These are phyloP conservation scores for Debaryomyces sp. DNA, from an alignment of 1,139 yeast genomes.

Conservation along the genomic window DNA sequence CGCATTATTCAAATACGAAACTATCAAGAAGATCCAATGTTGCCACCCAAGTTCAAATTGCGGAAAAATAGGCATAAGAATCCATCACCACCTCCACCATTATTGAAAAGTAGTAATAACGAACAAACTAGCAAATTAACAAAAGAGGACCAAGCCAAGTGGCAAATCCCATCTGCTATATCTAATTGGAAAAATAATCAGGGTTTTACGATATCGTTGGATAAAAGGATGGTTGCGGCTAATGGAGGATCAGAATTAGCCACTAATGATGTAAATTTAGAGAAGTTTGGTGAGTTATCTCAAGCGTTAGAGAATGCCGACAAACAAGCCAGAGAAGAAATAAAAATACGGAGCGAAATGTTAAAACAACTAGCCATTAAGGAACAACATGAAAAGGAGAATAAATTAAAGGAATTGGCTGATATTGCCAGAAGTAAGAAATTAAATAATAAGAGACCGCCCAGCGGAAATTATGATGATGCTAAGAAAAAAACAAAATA, in stretches of 20 bases:
- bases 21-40: constrained; percentile 76
- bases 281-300: constrained; percentile 63
- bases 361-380: constrained; percentile 56
- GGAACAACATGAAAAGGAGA: constrained; percentile 63
- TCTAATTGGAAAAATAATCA: constrained; percentile 97
- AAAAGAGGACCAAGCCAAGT: constrained; percentile 73
- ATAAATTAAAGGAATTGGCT: constrained; percentile 59
- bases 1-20: constrained; percentile 34
- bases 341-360: constrained; percentile 59
- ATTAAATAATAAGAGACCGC: constrained; percentile 1
- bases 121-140: constrained; percentile 49
- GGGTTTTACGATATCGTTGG: constrained; percentile 84
- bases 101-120: constrained; percentile 30
- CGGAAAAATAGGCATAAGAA: constrained; percentile 68
- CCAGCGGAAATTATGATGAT: background rate
- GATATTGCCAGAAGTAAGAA: constrained; percentile 51
- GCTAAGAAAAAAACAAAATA: constrained; percentile 8
- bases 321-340: constrained; percentile 68
- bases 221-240: constrained; percentile 68
- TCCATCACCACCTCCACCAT: constrained; percentile 69
- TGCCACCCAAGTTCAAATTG: constrained; percentile 78
- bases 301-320: constrained; percentile 80
- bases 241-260: constrained; percentile 39
- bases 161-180: constrained; percentile 91
- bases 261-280: constrained; percentile 49